Base-by-base conservation (phyloP, 2,329 filamentous ascomycete species). In the Cladophialophora yegresii region DNA sequence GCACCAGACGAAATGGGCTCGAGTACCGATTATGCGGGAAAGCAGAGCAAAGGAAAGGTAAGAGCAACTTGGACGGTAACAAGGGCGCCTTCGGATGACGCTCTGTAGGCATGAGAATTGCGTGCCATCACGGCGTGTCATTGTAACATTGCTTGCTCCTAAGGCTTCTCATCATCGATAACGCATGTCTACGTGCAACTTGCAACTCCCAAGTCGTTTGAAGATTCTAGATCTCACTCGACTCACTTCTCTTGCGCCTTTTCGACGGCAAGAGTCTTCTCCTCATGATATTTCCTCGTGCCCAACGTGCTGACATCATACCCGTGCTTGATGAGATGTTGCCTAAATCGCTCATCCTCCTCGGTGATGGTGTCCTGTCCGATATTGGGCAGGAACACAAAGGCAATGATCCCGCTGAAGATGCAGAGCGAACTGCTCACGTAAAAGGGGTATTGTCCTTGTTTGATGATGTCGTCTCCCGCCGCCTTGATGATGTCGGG, bases 391-490 rank as follows among this genome's bases (percentile, higher is more conserved):
- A 96, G 76, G 63, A 84, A 83, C 71, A 92, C 85, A 8, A 89
- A 79, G 1, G 86, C 85, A 30, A 93, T 75, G 9, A 79, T 77
- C 0, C 90, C 91, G 1, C 87, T 88, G 55, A 96, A 80, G n/a
- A 96, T 77, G 70, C 91, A 95, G 61, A 96, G 77, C 26, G 85
- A 81, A 45, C 88, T 89, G 1, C 88, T 88, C n/a, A 97, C 91
- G 76, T 87, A 96, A 79, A 96, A 97, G 0, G 92, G 92, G 70
- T 96, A 92, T 74, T 96, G 92, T 0, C 91, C 91, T 4, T 83
- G 82, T 22, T 85, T 82, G 22, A 84, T 78, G 0, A 77, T 77
- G 59, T 83, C 80, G 61, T 81, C 87, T 0, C 83, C 83, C 57
- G 86, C 82, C 28, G 81, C 78, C 66, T 80, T 77, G 62, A 92